Evolutionary conservation across 768 basidiomycete genomes (phyloP).

Genomic region (Termitomyces sp.): DNA sequence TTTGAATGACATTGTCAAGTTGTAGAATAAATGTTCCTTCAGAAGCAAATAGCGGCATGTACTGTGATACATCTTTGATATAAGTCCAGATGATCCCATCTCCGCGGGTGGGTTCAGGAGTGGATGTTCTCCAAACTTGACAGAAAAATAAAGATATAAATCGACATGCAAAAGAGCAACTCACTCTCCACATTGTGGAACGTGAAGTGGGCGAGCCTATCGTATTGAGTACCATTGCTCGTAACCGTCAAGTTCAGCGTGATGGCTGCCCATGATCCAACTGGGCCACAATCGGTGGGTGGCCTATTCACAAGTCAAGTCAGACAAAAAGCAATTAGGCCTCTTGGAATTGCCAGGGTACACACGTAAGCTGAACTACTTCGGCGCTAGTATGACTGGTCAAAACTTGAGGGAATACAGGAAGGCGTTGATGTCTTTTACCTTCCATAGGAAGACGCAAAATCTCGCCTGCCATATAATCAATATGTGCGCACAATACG

Average conservation of each 20-base stretch:
- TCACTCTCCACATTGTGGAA: slow-evolving; percentile 75
- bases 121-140: slow-evolving; percentile 71
- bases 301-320: slow-evolving; percentile 37
- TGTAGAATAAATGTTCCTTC: slow-evolving; percentile 68
- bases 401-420: not conserved
- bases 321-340: not conserved
- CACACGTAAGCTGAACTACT: slow-evolving; percentile 56
- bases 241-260: slow-evolving; percentile 75
- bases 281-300: slow-evolving; percentile 62
- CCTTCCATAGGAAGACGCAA: slow-evolving; percentile 67
- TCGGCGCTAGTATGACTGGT: slow-evolving; percentile 42
- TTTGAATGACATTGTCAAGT: slow-evolving; percentile 62
- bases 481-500: not conserved
- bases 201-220: slow-evolving; percentile 67
- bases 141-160: not conserved
- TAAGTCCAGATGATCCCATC: slow-evolving; percentile 78
- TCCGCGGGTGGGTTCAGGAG: slow-evolving; percentile 63
- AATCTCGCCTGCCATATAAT: slow-evolving; percentile 47
- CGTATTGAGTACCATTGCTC: slow-evolving; percentile 73
- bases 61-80: slow-evolving; percentile 71
- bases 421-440: slow-evolving; percentile 18
- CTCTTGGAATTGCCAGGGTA: not conserved
- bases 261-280: slow-evolving; percentile 71
- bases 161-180: slow-evolving; percentile 13
- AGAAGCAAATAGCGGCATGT: slow-evolving; percentile 63